phyloP scores from a whole-genome alignment of 73 alveolate species.

The Urostyla sp. region DNA sequence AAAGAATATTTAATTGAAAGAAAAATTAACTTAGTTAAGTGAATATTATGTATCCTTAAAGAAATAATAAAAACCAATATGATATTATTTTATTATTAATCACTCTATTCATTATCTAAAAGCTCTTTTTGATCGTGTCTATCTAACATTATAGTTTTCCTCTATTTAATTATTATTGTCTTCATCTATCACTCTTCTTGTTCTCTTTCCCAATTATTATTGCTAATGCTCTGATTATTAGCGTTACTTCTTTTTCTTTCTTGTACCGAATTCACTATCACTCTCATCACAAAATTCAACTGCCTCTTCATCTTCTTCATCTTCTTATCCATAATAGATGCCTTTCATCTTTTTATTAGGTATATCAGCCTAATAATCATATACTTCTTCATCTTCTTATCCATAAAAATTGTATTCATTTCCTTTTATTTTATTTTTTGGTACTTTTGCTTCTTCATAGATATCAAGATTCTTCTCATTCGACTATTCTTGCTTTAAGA shows the following conservation, averaged over 20 bases:
- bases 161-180: slow-evolving; percentile 29
- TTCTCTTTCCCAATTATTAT: slow-evolving; percentile 16
- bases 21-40: background rate
- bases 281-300: background rate
- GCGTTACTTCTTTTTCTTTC: background rate
- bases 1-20: background rate
- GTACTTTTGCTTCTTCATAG: background rate
- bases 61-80: background rate
- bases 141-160: background rate
- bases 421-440: background rate
- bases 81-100: slow-evolving; percentile 33
- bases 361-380: background rate
- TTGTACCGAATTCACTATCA: background rate
- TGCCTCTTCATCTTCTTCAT: background rate
- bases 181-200: slow-evolving; percentile 47
- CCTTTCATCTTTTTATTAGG: background rate
- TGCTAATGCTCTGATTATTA: background rate
- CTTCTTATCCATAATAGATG: background rate
- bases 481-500: background rate
- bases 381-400: background rate
- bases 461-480: background rate
- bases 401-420: background rate
- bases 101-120: background rate
- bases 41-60: background rate
- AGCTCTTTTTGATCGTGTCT: background rate